These are phyloP conservation scores for Tulasnella calospora DNA, from an alignment of 768 basidiomycete genomes.

Conservation along the genomic window DNA sequence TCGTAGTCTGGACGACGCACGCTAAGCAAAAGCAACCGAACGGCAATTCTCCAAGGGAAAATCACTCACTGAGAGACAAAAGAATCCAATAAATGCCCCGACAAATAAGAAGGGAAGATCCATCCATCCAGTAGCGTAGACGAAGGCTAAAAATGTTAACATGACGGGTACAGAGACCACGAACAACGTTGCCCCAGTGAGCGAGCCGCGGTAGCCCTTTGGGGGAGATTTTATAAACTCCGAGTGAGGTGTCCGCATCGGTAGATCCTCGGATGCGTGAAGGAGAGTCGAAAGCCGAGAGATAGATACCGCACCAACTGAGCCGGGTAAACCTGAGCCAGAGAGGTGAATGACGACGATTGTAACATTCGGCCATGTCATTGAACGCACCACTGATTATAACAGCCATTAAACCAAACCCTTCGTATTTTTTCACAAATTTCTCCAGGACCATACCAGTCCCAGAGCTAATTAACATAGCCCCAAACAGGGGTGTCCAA, in stretches of 20 bases:
- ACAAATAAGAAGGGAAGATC: slow-evolving; percentile 63
- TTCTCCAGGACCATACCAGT: slow-evolving; percentile 89
- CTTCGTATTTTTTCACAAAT: slow-evolving; percentile 81
- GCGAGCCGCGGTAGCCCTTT: slow-evolving; percentile 44
- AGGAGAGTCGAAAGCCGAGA: slow-evolving; percentile 86
- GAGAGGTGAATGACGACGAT: not conserved
- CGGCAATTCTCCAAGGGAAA: slow-evolving; percentile 56
- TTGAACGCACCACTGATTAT: slow-evolving; percentile 69
- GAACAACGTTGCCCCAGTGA: slow-evolving; percentile 49
- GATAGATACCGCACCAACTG: slow-evolving; percentile 84
- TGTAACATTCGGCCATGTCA: not conserved
- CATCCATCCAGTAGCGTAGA: slow-evolving; percentile 72
- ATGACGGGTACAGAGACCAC: slow-evolving; percentile 76
- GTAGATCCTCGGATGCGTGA: slow-evolving; percentile 46
- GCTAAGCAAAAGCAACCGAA: slow-evolving; percentile 55
- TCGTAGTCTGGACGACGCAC: slow-evolving; percentile 48
- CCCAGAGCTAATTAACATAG: slow-evolving; percentile 80
- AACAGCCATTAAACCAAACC: slow-evolving; percentile 80
- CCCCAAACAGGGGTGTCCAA: slow-evolving; percentile 86
- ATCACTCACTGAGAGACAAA: slow-evolving; percentile 66
- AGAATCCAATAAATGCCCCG: slow-evolving; percentile 61
- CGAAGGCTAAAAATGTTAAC: slow-evolving; percentile 62
- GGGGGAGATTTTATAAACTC: slow-evolving; percentile 29
- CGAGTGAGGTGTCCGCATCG: not conserved
- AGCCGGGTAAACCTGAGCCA: slow-evolving; percentile 71